These are phyloP conservation scores for Leccinum pallidistipes DNA, from an alignment of 1,284 basidiomycete species.

Conservation along the genomic window DNA sequence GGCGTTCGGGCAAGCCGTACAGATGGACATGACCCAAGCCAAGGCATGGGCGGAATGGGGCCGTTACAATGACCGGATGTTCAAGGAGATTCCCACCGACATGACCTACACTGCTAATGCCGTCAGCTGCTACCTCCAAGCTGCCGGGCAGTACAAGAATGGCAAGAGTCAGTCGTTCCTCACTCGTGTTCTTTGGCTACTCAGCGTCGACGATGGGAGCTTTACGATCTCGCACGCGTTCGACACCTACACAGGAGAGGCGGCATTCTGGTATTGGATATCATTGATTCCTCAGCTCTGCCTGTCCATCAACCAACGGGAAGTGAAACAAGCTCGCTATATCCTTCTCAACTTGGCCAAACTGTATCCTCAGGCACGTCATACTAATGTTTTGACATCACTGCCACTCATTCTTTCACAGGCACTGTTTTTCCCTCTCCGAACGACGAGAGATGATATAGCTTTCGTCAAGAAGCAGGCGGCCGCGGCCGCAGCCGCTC, in stretches of 20 bases:
- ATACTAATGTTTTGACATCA: background rate
- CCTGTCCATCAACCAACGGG: conserved; percentile 85
- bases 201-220: conserved; percentile 86
- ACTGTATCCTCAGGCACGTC: conserved; percentile 85
- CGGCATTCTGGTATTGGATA: conserved; percentile 99
- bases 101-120: conserved; percentile 84
- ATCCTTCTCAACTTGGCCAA: conserved; percentile 92
- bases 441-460: conserved; percentile 92
- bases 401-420: conserved; percentile 37
- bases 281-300: conserved; percentile 97
- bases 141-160: conserved; percentile 94
- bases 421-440: conserved; percentile 95
- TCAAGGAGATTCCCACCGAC: conserved; percentile 80
- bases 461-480: conserved; percentile 49
- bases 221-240: conserved; percentile 86
- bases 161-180: conserved; percentile 92
- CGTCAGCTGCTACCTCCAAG: conserved; percentile 97
- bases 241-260: conserved; percentile 95
- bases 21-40: conserved; percentile 92
- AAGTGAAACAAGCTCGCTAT: conserved; percentile 91
- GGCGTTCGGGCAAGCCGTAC: conserved; percentile 94
- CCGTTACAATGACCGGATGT: conserved; percentile 90
- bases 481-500: conserved; percentile 39
- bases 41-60: conserved; percentile 99
- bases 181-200: conserved; percentile 93